A percentile compares a stretch with the other conserved stretches of the same genome.
Conservation (phyloP, 78 protist genomes). For the Protostelium mycophagum region DNA sequence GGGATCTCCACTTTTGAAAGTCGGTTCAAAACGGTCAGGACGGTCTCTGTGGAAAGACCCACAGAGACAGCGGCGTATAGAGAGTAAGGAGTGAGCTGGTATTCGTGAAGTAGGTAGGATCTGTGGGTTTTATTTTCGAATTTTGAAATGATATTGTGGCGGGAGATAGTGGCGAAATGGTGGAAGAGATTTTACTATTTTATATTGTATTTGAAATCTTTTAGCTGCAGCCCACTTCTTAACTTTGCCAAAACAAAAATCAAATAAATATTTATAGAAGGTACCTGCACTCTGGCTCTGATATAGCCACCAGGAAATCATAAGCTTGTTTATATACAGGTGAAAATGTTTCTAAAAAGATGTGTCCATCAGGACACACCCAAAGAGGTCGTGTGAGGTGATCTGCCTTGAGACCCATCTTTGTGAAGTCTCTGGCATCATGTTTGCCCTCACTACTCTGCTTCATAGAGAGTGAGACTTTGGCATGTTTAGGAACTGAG, state of each 20-base stretch:
- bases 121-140: constrained; percentile 9
- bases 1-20: constrained; percentile 69
- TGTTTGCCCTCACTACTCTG: background rate
- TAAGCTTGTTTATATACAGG: constrained; percentile 83
- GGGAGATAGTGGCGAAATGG: background rate
- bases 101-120: constrained; percentile 88
- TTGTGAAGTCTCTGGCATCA: background rate
- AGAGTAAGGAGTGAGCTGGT: constrained; percentile 86
- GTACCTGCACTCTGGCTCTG: constrained; percentile 86
- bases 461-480: background rate
- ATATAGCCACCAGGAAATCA: constrained; percentile 95
- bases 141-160: background rate
- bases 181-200: too few species aligned
- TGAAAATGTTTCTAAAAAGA: constrained; percentile 86
- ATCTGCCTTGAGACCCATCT: constrained; percentile 12
- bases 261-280: background rate
- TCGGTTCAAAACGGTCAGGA: constrained; percentile 32
- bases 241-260: too few species aligned
- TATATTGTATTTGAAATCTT: background rate
- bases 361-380: constrained; percentile 82
- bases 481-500: background rate
- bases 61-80: constrained; percentile 92
- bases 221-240: background rate
- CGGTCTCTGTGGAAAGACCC: constrained; percentile 78
- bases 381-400: constrained; percentile 75